These are phyloP conservation scores for Grosmannia huntii DNA, from an alignment of 2,329 filamentous ascomycete species.

Conservation along the genomic window DNA sequence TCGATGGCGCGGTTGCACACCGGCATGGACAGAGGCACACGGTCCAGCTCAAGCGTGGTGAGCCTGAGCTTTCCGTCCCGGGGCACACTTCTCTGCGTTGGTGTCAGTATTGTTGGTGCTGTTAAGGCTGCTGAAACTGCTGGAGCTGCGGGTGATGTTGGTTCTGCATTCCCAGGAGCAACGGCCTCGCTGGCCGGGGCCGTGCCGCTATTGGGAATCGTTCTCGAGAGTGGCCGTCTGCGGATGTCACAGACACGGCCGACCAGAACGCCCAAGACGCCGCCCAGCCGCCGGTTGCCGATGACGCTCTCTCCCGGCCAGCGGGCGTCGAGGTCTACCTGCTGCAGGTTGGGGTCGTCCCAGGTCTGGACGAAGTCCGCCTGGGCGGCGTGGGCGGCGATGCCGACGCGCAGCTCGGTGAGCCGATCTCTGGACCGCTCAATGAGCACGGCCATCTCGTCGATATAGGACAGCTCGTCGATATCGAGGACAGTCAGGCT, in stretches of 20 bases:
- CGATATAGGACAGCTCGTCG: constrained; percentile 69
- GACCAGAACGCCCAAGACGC: constrained; percentile 55
- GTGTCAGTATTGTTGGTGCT: not conserved
- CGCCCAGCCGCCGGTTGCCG: constrained; percentile 51
- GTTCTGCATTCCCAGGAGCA: not conserved
- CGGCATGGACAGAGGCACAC: constrained; percentile 57
- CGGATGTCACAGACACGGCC: constrained; percentile 52
- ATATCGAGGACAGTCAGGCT: constrained; percentile 69
- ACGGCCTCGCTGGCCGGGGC: not conserved
- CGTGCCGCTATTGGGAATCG: not conserved
- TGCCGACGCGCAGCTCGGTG: constrained; percentile 60
- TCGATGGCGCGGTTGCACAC: constrained; percentile 61
- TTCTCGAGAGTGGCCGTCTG: constrained; percentile 9
- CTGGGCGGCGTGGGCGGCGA: constrained; percentile 37
- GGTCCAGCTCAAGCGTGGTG: constrained; percentile 63
- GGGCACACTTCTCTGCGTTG: not conserved
- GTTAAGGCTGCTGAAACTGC: no score
- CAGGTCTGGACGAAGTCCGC: constrained; percentile 47
- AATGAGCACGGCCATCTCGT: constrained; percentile 69
- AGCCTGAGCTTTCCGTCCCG: constrained; percentile 49
- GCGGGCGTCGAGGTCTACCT: constrained; percentile 46
- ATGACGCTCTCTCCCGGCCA: constrained; percentile 45
- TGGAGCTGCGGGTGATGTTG: no score
- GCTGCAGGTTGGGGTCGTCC: constrained; percentile 49
- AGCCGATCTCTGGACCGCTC: constrained; percentile 54